Evolutionary conservation across 345 rosid genomes (phyloP), one percentile per base, ranked within the genome.

Genomic region (Euphorbia lathyris): DNA sequence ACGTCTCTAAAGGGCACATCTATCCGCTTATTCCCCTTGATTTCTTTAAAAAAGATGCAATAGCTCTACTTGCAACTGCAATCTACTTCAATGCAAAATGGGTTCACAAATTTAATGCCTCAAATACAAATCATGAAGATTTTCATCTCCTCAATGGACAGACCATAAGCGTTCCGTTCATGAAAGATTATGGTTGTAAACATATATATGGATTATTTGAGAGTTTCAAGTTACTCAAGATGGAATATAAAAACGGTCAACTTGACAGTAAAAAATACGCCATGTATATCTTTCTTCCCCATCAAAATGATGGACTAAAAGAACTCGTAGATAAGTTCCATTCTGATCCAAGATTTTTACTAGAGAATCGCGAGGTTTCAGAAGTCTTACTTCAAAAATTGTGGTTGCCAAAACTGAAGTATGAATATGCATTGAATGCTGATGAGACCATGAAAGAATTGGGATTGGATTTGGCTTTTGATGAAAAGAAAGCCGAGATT

Each of bases 141-240:
- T 40, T 40, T 9, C 43, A 40, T 40, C 43, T 40, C 43, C 43
- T 40, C 6, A 40, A 40, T 9, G 43, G 11, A 40, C 5, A 40
- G 1, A 5, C 1, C 1, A 8, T 40, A 1, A 40, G 43, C 2
- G 43, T 40, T 5, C 43, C 43, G 11, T 40, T 40, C 43, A 40
- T 40, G 43, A 45, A 30, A 3, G 10, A 2, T 34, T 34, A 34
- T 34, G 64, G 17, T 12, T 7, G 3, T 1, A 17, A 0, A 26
- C 12, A 52, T 3, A 29, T 34, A 3, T 36, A 62, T 17, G 68
- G 62, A 62, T 36, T 25, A 22, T 71, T 71, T 32, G 40, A 52
- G 3, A 68, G 63, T 26, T 63, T 26, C 52, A 63, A 71, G n/a
- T 38, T 71, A 34, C 38, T 34, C 38, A 34, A 40, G 43, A 40